Evolutionary conservation across 345 rosid species (phyloP).

Genomic region (Fremontodendron californicum): DNA sequence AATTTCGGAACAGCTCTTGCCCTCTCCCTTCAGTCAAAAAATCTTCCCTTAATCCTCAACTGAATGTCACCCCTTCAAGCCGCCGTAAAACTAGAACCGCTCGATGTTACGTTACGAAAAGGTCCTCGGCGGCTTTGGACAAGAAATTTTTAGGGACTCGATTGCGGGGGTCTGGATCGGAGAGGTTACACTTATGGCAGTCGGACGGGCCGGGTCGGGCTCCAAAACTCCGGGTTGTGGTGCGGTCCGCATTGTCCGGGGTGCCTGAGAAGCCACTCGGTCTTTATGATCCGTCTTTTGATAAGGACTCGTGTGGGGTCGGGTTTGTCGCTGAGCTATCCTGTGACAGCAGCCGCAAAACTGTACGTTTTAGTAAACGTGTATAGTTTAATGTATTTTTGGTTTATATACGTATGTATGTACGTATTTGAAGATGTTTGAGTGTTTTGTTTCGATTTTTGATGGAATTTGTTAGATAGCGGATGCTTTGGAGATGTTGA

Average conservation of each 20-base stretch:
- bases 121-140: slow-evolving; percentile 27
- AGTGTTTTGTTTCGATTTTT: background rate
- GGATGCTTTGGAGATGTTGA: slow-evolving; percentile 94
- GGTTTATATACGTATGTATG: background rate
- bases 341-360: slow-evolving; percentile 78
- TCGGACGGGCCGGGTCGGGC: slow-evolving; percentile 75
- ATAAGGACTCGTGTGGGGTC: slow-evolving; percentile 98
- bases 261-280: slow-evolving; percentile 96
- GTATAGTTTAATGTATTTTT: background rate
- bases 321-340: slow-evolving; percentile 97
- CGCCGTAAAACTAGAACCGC: slow-evolving; percentile 24
- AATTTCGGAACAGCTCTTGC: slow-evolving; percentile 26
- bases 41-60: slow-evolving; percentile 32
- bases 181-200: slow-evolving; percentile 62
- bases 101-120: slow-evolving; percentile 35
- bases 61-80: slow-evolving; percentile 26
- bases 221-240: slow-evolving; percentile 67
- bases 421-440: background rate
- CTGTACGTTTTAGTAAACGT: slow-evolving; percentile 37
- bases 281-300: slow-evolving; percentile 84
- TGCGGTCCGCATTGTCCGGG: slow-evolving; percentile 68
- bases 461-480: slow-evolving; percentile 44
- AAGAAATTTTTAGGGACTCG: slow-evolving; percentile 51
- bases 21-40: slow-evolving; percentile 28
- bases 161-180: slow-evolving; percentile 44